These are phyloP conservation scores for Ogataea naganishii DNA, from an alignment of 805 yeast species.

Conservation along the genomic window DNA sequence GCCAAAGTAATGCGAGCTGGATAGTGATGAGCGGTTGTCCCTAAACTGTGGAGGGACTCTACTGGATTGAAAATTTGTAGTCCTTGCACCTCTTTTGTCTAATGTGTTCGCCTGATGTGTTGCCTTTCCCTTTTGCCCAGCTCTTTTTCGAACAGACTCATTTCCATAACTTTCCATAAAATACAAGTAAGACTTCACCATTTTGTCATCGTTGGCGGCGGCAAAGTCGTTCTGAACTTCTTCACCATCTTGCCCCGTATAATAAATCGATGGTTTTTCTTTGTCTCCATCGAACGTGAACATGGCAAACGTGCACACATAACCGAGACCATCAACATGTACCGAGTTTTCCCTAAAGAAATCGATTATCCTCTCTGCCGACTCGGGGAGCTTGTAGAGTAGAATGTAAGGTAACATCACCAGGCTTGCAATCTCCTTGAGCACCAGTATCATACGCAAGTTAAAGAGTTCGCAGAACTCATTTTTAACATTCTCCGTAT, in stretches of 20 bases:
- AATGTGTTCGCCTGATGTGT: neutral
- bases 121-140: constrained; percentile 1
- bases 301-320: constrained; percentile 91
- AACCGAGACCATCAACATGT: constrained; percentile 90
- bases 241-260: constrained; percentile 14
- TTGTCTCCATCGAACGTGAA: constrained; percentile 65
- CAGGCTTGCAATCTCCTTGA: constrained; percentile 76
- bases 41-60: neutral
- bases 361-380: constrained; percentile 72
- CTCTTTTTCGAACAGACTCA: constrained; percentile 20
- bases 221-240: constrained; percentile 31
- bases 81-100: neutral
- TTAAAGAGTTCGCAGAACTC: constrained; percentile 79
- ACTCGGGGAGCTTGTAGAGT: constrained; percentile 72
- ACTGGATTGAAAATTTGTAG: neutral
- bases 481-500: constrained; percentile 73
- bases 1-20: neutral
- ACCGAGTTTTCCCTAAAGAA: constrained; percentile 85
- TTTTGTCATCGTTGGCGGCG: constrained; percentile 65
- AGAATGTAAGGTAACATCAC: constrained; percentile 83
- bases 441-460: constrained; percentile 57
- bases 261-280: constrained; percentile 17
- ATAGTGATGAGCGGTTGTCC: neutral
- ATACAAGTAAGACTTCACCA: constrained; percentile 85
- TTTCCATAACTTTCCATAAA: constrained; percentile 78